A percentile compares a stretch with the other conserved stretches of the same genome.
Conservation (phyloP, 148 eudicot species). For the Chenopodium quinoa region DNA sequence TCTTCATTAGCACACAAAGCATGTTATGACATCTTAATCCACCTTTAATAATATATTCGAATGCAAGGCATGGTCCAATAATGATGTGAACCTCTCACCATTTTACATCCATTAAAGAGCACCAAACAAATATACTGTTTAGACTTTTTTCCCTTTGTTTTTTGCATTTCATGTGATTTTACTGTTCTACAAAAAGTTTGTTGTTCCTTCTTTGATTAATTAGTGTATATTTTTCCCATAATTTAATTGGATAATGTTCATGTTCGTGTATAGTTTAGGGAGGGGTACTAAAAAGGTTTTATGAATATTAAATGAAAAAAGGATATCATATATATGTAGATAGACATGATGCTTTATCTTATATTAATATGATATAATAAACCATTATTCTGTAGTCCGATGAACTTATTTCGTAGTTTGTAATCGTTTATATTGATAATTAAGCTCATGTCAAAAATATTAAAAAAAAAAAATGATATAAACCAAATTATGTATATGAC, state of each 20-base stretch:
- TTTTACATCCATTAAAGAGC: neutral
- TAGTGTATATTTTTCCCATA: neutral
- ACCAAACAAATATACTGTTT: neutral
- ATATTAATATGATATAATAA: no score
- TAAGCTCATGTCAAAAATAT: no score
- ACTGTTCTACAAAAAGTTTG: neutral
- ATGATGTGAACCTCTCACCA: conserved; percentile 15
- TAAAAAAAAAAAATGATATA: no score
- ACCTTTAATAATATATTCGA: neutral
- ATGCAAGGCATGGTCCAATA: conserved; percentile 5
- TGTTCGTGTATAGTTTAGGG: neutral
- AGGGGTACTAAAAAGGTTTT: no score
- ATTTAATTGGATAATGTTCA: neutral
- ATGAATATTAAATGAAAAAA: no score
- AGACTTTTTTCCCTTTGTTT: neutral
- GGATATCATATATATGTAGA: no score
- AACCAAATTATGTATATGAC: no score
- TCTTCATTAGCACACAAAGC: neutral
- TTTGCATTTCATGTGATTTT: conserved; percentile 6
- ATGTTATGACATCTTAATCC: neutral
- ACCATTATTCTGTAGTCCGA: no score
- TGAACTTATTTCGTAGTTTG: no score
- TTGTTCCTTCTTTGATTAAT: neutral
- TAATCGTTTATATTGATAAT: no score
- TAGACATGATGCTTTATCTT: no score